Conservation (phyloP, 306 rosid species). For the Cicer bijugum region DNA sequence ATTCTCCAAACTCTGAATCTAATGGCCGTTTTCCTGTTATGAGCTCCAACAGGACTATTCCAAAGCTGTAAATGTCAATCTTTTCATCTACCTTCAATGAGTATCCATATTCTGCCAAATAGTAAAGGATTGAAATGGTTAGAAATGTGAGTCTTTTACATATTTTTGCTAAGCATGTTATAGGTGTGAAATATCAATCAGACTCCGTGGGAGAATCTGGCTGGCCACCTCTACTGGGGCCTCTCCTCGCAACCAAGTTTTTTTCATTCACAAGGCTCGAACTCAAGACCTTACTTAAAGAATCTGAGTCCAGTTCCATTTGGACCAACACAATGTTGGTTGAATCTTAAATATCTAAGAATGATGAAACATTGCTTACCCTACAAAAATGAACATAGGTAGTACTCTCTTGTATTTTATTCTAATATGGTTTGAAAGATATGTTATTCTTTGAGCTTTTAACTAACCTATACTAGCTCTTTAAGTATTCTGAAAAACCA, state of each 20-base stretch:
- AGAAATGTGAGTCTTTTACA: not conserved
- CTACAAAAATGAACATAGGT: not conserved
- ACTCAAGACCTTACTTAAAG: too few relatives aligned
- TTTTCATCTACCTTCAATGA: constrained; percentile 89
- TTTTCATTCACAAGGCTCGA: too few relatives aligned
- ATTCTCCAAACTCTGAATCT: constrained; percentile 80
- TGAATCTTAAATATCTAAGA: constrained; percentile 10
- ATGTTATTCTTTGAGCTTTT: too few relatives aligned
- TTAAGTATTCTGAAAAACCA: constrained; percentile 21
- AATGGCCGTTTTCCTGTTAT: constrained; percentile 79
- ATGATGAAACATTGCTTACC: constrained; percentile 14
- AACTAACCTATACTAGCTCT: too few relatives aligned
- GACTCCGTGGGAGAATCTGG: too few relatives aligned
- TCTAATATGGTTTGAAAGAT: too few relatives aligned
- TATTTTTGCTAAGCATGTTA: too few relatives aligned
- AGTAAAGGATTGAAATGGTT: constrained; percentile 39
- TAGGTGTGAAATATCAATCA: too few relatives aligned
- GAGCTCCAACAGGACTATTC: constrained; percentile 87
- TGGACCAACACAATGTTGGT: too few relatives aligned
- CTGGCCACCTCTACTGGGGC: too few relatives aligned
- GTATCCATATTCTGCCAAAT: constrained; percentile 81
- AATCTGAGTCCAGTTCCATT: too few relatives aligned
- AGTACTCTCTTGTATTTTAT: not conserved
- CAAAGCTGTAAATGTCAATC: constrained; percentile 86
- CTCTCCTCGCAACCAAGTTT: too few relatives aligned